phyloP scores from a whole-genome alignment of 2,329 filamentous ascomycete species.

The Sporothrix sp. region DNA sequence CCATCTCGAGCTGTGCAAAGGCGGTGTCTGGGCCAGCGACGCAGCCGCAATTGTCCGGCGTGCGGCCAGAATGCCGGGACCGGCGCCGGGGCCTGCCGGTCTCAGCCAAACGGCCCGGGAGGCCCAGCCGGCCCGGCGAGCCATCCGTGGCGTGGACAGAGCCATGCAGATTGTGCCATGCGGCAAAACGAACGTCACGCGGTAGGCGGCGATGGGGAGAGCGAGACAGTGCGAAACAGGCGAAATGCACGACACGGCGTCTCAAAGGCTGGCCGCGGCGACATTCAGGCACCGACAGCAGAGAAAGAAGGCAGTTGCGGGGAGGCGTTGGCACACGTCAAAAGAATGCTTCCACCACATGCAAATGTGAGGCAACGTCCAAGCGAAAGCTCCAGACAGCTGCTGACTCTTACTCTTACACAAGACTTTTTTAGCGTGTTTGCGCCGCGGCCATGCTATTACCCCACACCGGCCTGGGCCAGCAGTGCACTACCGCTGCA shows the following conservation, averaged over 20 bases:
- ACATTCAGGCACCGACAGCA: background rate
- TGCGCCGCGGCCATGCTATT: background rate
- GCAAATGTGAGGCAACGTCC: slow-evolving; percentile 5
- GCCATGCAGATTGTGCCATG: slow-evolving; percentile 13
- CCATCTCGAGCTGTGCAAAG: slow-evolving; percentile 34
- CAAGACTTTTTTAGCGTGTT: slow-evolving; percentile 3
- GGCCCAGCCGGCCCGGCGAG: slow-evolving; percentile 7
- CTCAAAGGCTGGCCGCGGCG: no score
- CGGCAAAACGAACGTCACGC: background rate
- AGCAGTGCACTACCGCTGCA: no score
- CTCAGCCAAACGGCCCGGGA: slow-evolving; percentile 6
- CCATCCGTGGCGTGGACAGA: slow-evolving; percentile 10
- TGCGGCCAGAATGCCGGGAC: background rate
- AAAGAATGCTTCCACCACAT: background rate
- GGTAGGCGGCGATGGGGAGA: background rate
- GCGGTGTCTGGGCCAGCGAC: background rate
- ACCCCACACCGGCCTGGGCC: background rate
- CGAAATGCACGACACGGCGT: no score
- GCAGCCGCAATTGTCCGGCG: background rate
- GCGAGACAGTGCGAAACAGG: background rate
- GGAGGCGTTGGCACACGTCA: background rate
- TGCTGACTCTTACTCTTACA: slow-evolving; percentile 1
- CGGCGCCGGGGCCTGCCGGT: background rate
- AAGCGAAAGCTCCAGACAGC: background rate
- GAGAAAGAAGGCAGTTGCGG: background rate